phyloP scores from a whole-genome alignment of 1,284 basidiomycete genomes.

The Ceraceosorus guamensis region DNA sequence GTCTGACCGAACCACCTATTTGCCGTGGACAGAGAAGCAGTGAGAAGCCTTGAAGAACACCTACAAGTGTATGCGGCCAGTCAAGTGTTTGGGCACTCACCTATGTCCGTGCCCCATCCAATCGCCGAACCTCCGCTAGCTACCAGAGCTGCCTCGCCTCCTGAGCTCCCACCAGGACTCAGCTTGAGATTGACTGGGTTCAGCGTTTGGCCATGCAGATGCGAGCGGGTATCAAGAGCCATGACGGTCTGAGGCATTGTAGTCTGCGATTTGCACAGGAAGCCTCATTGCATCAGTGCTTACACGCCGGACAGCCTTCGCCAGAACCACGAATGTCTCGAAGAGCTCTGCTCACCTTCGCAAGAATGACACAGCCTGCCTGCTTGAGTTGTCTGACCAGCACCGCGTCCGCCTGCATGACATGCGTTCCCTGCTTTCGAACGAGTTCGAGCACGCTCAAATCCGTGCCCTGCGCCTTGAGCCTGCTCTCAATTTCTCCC shows the following conservation, averaged over 20 bases:
- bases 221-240: constrained; percentile 29
- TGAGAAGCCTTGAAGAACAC: no score
- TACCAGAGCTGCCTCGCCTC: constrained; percentile 28
- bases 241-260: constrained; percentile 34
- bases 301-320: background rate
- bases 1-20: constrained; percentile 19
- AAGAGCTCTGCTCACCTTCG: constrained; percentile 8
- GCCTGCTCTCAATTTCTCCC: constrained; percentile 5
- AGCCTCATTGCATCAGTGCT: background rate
- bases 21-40: background rate
- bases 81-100: background rate
- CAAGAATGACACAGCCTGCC: constrained; percentile 22
- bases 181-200: constrained; percentile 26
- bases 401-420: constrained; percentile 10
- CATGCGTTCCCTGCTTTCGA: constrained; percentile 3
- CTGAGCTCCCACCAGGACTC: constrained; percentile 27
- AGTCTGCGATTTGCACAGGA: constrained; percentile 7
- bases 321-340: background rate
- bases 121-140: constrained; percentile 18
- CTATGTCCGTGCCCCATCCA: constrained; percentile 31
- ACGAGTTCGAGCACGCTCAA: constrained; percentile 1
- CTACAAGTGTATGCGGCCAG: background rate
- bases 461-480: constrained; percentile 8
- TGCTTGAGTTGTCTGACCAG: constrained; percentile 14
- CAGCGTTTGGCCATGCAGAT: constrained; percentile 28